Evolutionary conservation across 768 basidiomycete genomes (phyloP).

Genomic region (Pulveroboletus sp.): DNA sequence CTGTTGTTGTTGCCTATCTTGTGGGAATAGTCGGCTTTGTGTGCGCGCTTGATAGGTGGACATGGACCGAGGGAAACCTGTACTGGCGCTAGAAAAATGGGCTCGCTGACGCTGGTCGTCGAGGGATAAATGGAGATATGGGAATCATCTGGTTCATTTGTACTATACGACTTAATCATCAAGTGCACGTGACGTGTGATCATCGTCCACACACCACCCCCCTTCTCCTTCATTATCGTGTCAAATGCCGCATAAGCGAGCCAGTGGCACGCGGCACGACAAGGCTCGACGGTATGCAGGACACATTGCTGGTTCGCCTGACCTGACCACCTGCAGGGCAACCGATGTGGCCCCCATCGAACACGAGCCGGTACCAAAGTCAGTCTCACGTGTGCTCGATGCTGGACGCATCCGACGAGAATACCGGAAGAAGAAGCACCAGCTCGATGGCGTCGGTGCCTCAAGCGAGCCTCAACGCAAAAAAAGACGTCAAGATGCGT

Average conservation of each 20-base stretch:
- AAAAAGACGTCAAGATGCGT: conserved; percentile 25
- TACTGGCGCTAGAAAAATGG: conserved; percentile 38
- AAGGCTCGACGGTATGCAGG: conserved; percentile 41
- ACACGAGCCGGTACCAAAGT: conserved; percentile 69
- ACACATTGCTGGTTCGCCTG: neutral
- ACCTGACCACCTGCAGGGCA: conserved; percentile 35
- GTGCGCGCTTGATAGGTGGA: conserved; percentile 53
- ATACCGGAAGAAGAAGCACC: conserved; percentile 48
- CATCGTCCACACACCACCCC: too few species aligned
- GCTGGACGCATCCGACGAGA: conserved; percentile 57
- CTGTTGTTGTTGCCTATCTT: conserved; percentile 52
- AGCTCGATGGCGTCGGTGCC: conserved; percentile 23
- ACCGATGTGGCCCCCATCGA: conserved; percentile 50
- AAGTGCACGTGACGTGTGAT: conserved; percentile 18
- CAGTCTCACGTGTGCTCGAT: conserved; percentile 61
- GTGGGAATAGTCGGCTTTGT: conserved; percentile 59
- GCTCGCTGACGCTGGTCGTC: conserved; percentile 13
- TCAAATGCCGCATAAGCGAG: conserved; percentile 66
- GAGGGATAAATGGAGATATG: conserved; percentile 6
- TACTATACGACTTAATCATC: too few species aligned
- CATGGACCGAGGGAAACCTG: conserved; percentile 34
- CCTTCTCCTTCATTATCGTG: conserved; percentile 26
- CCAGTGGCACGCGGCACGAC: conserved; percentile 51
- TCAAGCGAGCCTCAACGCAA: conserved; percentile 30
- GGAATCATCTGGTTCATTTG: neutral